A percentile compares a stretch with the other conserved stretches of the same genome.
These are phyloP conservation scores for Paramecium sonneborni DNA, from an alignment of 73 alveolate genomes.

Conservation along the genomic window DNA sequence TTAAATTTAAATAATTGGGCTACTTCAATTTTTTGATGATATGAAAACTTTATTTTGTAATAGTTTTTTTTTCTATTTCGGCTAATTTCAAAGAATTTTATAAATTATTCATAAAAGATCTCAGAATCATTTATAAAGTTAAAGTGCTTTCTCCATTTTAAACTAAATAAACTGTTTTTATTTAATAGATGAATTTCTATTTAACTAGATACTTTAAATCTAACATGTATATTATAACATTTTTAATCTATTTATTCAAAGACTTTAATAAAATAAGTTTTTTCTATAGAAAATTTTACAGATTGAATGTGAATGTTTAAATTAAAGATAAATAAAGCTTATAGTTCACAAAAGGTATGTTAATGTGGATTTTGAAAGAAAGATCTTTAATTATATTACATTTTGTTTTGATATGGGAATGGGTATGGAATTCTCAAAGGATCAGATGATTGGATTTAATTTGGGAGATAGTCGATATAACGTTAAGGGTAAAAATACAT, in stretches of 20 bases:
- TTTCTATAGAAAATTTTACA: too few relatives aligned
- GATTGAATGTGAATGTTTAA: too few relatives aligned
- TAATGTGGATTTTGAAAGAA: not conserved
- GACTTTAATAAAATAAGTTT: too few relatives aligned
- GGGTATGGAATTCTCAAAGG: not conserved
- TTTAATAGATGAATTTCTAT: not conserved
- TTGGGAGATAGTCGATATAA: too few relatives aligned
- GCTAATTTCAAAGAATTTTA: not conserved
- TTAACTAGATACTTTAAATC: not conserved
- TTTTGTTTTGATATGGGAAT: not conserved
- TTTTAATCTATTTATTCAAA: too few relatives aligned
- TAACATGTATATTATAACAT: not conserved
- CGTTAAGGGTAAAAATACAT: too few relatives aligned
- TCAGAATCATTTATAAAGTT: not conserved
- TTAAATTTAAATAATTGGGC: not conserved
- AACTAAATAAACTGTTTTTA: not conserved
- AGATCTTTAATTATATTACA: not conserved
- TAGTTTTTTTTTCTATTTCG: not conserved
- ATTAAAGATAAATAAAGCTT: too few relatives aligned
- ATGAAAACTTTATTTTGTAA: not conserved
- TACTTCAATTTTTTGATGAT: not conserved
- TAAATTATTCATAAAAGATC: not conserved
- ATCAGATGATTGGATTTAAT: not conserved
- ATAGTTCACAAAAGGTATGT: too few relatives aligned
- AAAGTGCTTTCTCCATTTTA: not conserved